phyloP scores from a whole-genome alignment of 805 yeast species.

The Ogataea pignaliae region DNA sequence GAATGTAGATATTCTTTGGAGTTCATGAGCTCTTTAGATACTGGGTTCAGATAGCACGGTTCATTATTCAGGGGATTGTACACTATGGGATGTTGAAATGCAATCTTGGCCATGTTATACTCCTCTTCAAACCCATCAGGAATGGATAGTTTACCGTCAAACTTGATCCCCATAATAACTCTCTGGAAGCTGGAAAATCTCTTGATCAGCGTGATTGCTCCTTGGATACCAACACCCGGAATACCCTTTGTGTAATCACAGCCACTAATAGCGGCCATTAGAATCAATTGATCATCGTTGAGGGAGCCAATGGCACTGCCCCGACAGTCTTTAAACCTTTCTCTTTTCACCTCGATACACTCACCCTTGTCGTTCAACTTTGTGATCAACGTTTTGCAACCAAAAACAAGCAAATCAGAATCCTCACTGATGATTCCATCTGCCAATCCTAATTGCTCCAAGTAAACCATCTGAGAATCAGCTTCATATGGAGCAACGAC shows the following conservation, averaged over 20 bases:
- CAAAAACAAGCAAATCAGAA: constrained; percentile 87
- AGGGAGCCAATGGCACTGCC: constrained; percentile 43
- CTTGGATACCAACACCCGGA: constrained; percentile 72
- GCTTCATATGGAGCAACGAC: constrained; percentile 98
- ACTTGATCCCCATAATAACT: constrained; percentile 49
- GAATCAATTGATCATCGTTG: constrained; percentile 54
- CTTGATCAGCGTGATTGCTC: constrained; percentile 61
- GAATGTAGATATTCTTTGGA: constrained; percentile 19
- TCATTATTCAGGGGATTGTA: constrained; percentile 55
- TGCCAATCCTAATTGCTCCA: constrained; percentile 69
- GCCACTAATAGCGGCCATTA: constrained; percentile 86
- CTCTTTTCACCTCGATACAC: constrained; percentile 64
- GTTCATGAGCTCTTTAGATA: constrained; percentile 39
- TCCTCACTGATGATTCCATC: constrained; percentile 92
- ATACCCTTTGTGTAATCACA: constrained; percentile 94
- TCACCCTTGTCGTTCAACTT: constrained; percentile 69
- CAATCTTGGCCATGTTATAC: constrained; percentile 61
- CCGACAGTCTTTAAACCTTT: constrained; percentile 38
- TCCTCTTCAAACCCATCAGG: constrained; percentile 59
- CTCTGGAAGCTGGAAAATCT: constrained; percentile 48
- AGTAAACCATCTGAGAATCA: constrained; percentile 91
- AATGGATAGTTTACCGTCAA: constrained; percentile 54
- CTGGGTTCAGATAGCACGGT: constrained; percentile 55
- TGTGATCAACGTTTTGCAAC: constrained; percentile 71
- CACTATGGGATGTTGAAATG: constrained; percentile 84